Percentiles rank a stretch among this genome's conserved stretches.
Evolutionary conservation across 1,139 yeast genomes (phyloP).

Genomic region (Sugiyamaella grinbergsii): DNA sequence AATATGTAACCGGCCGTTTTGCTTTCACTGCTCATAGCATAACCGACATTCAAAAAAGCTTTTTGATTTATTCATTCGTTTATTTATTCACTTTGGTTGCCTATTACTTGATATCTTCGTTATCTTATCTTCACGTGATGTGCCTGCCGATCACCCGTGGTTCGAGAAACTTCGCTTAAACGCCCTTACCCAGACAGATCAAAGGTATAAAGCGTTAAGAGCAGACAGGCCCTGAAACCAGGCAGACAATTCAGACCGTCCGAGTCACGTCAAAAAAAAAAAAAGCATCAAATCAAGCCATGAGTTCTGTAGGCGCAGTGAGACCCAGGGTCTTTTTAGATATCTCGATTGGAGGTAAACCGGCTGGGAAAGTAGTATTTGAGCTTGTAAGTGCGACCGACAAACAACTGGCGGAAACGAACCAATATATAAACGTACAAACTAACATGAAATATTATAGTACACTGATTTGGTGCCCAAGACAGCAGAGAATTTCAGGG

Average conservation of each 20-base stretch:
- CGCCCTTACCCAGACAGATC: conserved; percentile 8
- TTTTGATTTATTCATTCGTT: not conserved
- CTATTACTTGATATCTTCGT: not conserved
- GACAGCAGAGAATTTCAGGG: conserved; percentile 91
- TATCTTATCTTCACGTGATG: not conserved
- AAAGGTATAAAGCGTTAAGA: conserved; percentile 5
- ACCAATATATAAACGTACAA: too few relatives aligned
- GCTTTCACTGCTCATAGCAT: too few relatives aligned
- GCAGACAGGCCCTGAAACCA: too few relatives aligned
- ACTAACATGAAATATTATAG: conserved; percentile 14
- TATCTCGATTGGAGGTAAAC: conserved; percentile 63
- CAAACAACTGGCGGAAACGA: too few relatives aligned
- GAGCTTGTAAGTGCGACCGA: conserved; percentile 70
- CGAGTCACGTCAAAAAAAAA: not conserved
- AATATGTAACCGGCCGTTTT: too few relatives aligned
- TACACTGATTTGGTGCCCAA: conserved; percentile 73
- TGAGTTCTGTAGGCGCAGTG: not conserved
- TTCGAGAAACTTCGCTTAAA: conserved; percentile 15
- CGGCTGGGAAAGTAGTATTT: conserved; percentile 73
- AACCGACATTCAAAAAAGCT: not conserved
- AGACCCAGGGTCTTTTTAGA: conserved; percentile 69
- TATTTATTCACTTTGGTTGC: too few relatives aligned
- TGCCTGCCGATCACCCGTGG: not conserved
- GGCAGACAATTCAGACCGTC: too few relatives aligned
- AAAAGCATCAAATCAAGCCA: not conserved